Evolutionary conservation across 352 stramenopile genomes (phyloP).

Genomic region (Phytophthora ohioensis): DNA sequence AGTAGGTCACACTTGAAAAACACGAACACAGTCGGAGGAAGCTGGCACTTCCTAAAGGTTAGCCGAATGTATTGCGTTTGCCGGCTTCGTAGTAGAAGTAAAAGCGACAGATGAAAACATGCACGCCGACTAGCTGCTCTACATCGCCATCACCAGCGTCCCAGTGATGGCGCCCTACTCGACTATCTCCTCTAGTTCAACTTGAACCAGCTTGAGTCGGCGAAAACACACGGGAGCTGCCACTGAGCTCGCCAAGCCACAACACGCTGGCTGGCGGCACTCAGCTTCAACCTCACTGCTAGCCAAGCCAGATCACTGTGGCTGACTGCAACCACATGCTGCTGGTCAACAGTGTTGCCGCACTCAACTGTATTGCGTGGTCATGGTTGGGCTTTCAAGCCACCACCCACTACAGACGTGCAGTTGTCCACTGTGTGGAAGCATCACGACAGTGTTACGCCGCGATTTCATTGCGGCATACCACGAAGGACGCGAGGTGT

Average conservation of each 20-base stretch:
- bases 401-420: constrained; percentile 31
- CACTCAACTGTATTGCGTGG: constrained; percentile 23
- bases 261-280: not conserved
- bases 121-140: constrained; percentile 18
- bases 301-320: not conserved
- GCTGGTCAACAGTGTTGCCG: not conserved
- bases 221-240: too few relatives aligned
- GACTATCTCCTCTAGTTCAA: too few relatives aligned
- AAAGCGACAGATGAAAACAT: constrained; percentile 12
- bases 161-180: constrained; percentile 10
- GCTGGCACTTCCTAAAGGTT: constrained; percentile 15
- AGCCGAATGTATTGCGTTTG: constrained; percentile 9
- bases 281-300: constrained; percentile 6
- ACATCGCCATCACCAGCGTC: constrained; percentile 12
- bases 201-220: too few relatives aligned
- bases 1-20: constrained; percentile 6
- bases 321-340: constrained; percentile 17
- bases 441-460: constrained; percentile 31
- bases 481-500: constrained; percentile 24
- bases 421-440: constrained; percentile 48
- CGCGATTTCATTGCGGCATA: constrained; percentile 36
- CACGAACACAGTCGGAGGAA: constrained; percentile 15
- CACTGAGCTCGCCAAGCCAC: not conserved
- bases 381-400: constrained; percentile 17
- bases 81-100: constrained; percentile 8